phyloP scores from a whole-genome alignment of 306 rosid species.

The Luffa aegyptiaca region DNA sequence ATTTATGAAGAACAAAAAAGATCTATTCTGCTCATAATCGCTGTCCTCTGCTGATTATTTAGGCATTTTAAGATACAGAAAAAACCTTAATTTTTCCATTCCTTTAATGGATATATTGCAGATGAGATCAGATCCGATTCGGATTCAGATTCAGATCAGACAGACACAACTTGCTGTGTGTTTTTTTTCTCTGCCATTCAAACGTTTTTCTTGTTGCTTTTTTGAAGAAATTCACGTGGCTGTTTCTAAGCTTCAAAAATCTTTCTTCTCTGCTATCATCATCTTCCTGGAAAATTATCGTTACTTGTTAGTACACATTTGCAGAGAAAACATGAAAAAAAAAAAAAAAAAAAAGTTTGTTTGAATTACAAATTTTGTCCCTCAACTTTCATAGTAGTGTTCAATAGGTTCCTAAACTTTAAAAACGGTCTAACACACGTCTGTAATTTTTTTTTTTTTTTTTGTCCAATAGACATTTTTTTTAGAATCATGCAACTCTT shows the following conservation, averaged over 20 bases:
- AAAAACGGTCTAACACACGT: too few species aligned
- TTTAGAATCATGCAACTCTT: too few species aligned
- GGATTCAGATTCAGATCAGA: not conserved
- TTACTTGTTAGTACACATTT: not conserved
- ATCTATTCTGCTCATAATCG: not conserved
- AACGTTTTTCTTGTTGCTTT: not conserved
- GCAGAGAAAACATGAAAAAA: not conserved
- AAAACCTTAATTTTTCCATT: not conserved
- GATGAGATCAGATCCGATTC: not conserved
- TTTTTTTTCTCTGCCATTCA: not conserved
- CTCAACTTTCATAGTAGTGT: too few species aligned
- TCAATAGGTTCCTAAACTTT: too few species aligned
- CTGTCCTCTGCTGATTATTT: too few species aligned
- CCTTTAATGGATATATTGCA: not conserved
- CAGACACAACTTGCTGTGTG: not conserved
- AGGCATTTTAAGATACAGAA: not conserved
- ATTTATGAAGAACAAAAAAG: not conserved
- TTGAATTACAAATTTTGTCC: too few species aligned
- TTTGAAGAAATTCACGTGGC: not conserved
- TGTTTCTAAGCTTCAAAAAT: not conserved
- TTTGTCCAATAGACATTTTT: too few species aligned
- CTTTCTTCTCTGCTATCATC: not conserved
- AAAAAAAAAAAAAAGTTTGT: not conserved
- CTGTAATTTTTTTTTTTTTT: too few species aligned
- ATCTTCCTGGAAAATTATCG: not conserved